These are phyloP conservation scores for Fusarium setosum DNA, from an alignment of 2,329 filamentous ascomycete species.

Conservation along the genomic window DNA sequence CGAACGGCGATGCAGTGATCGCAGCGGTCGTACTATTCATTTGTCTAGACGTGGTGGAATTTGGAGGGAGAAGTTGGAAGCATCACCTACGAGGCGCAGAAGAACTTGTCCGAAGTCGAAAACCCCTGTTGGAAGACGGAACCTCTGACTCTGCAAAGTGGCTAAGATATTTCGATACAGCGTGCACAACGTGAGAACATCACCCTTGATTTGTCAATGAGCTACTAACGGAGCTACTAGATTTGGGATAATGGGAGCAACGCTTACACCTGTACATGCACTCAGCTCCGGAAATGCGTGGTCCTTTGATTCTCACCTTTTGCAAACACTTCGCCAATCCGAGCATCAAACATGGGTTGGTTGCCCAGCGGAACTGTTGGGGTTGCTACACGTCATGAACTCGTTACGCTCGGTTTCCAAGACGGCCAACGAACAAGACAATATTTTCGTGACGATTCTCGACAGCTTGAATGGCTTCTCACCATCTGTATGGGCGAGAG, in stretches of 20 bases:
- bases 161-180: slow-evolving; percentile 20
- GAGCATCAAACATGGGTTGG: slow-evolving; percentile 26
- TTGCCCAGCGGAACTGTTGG: slow-evolving; percentile 16
- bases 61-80: slow-evolving; percentile 13
- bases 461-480: slow-evolving; percentile 1
- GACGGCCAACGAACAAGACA: background rate
- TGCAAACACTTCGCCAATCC: slow-evolving; percentile 11
- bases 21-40: slow-evolving; percentile 16
- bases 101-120: slow-evolving; percentile 9
- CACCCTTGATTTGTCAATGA: too few relatives aligned
- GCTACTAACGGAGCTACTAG: background rate
- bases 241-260: slow-evolving; percentile 18
- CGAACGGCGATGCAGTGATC: slow-evolving; percentile 4
- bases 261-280: background rate
- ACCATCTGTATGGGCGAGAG: background rate
- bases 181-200: slow-evolving; percentile 14
- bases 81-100: slow-evolving; percentile 12
- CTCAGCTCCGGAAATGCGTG: background rate
- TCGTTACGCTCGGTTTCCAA: background rate
- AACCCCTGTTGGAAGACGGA: background rate
- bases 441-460: background rate
- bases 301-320: background rate
- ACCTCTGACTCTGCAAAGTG: background rate
- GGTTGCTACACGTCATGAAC: slow-evolving; percentile 2
- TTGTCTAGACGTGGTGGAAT: slow-evolving; percentile 20